Percentiles rank a stretch among this genome's conserved stretches.
Evolutionary conservation across 2,329 filamentous ascomycete species (phyloP).

Genomic region (Fusarium sp.): DNA sequence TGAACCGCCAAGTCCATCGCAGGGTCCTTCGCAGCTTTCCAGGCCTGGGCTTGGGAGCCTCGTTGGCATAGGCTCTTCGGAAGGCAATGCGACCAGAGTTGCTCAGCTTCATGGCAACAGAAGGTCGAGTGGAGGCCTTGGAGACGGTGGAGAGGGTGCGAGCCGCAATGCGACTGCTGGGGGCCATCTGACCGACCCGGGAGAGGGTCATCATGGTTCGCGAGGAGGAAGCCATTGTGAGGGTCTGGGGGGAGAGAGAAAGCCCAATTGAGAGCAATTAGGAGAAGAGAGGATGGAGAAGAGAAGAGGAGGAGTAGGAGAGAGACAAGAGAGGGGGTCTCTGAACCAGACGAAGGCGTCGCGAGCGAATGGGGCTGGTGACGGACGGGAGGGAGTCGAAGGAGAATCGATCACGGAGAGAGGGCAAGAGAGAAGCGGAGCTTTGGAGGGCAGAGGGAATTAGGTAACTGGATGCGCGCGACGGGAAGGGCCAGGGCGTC

Average conservation of each 20-base stretch:
- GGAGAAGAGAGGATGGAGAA: constrained; percentile 9
- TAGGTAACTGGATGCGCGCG: constrained; percentile 39
- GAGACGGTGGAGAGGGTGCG: constrained; percentile 52
- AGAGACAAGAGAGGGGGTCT: constrained; percentile 34
- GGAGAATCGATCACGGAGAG: constrained; percentile 38
- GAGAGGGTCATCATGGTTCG: constrained; percentile 56
- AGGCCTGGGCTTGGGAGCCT: constrained; percentile 60
- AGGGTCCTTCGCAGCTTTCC: constrained; percentile 76
- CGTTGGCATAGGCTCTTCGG: constrained; percentile 64
- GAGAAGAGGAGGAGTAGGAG: constrained; percentile 15
- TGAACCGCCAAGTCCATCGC: constrained; percentile 85
- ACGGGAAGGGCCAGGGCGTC: constrained; percentile 24
- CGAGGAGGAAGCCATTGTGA: constrained; percentile 60
- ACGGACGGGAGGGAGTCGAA: constrained; percentile 40
- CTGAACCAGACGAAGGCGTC: constrained; percentile 39
- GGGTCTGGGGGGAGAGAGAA: constrained; percentile 31
- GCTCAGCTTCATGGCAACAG: constrained; percentile 51
- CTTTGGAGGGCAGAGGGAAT: constrained; percentile 32
- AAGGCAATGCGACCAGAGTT: constrained; percentile 56
- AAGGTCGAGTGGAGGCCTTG: constrained; percentile 46
- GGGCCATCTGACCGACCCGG: constrained; percentile 47
- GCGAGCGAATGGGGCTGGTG: constrained; percentile 34
- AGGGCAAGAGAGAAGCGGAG: constrained; percentile 37
- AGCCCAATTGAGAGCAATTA: constrained; percentile 45
- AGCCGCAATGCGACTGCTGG: constrained; percentile 47